Conservation (phyloP, 208 protist genomes). For the Trypanosoma caninum region DNA sequence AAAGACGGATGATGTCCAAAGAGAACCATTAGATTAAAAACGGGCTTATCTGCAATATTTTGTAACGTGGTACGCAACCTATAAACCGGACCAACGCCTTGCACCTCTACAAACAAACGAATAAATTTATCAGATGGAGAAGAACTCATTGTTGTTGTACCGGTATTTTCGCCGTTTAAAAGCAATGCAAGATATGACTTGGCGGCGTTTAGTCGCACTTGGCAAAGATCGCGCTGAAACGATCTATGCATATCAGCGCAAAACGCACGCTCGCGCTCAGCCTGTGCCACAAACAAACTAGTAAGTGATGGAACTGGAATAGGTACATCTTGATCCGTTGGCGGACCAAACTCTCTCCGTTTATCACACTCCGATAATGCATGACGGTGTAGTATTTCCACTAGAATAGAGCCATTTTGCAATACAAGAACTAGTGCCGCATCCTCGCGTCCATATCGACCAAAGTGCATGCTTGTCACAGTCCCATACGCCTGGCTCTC, state of each 20-base stretch:
- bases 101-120: constrained; percentile 51
- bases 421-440: constrained; percentile 79
- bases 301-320: constrained; percentile 91
- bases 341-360: constrained; percentile 42
- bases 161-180: constrained; percentile 32
- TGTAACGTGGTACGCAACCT: constrained; percentile 79
- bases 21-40: constrained; percentile 59
- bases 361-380: constrained; percentile 47
- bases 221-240: constrained; percentile 92
- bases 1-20: constrained; percentile 47
- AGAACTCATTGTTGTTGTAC: neutral
- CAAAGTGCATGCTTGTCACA: constrained; percentile 87
- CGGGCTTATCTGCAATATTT: constrained; percentile 57
- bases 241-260: constrained; percentile 86
- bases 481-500: constrained; percentile 70
- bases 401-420: constrained; percentile 86
- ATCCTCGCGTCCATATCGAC: constrained; percentile 92
- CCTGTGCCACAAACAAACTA: constrained; percentile 93
- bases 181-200: constrained; percentile 86
- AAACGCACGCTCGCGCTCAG: constrained; percentile 85
- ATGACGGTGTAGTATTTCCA: constrained; percentile 91
- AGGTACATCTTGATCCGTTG: constrained; percentile 91
- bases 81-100: constrained; percentile 91
- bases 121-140: neutral
- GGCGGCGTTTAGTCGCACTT: constrained; percentile 81